phyloP scores from a whole-genome alignment of 2,329 filamentous ascomycete species.

The Sporothrix brasiliensis region DNA sequence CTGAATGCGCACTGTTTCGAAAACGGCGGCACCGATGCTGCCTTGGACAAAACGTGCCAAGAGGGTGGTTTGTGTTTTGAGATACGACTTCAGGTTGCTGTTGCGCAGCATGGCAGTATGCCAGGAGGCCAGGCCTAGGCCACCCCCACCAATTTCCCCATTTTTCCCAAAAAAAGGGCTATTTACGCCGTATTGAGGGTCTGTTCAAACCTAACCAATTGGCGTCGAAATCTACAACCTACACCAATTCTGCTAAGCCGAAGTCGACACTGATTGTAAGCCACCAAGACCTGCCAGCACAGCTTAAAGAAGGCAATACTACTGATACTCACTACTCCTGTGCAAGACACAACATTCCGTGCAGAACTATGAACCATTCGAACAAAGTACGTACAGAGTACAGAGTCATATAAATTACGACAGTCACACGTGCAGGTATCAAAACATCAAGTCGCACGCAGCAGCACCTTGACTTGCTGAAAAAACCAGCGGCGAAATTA shows the following conservation, averaged over 20 bases:
- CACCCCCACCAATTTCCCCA: neutral
- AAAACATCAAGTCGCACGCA: neutral
- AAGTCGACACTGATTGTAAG: neutral
- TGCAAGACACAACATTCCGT: too few species aligned
- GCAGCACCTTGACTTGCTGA: neutral
- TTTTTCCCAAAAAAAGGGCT: neutral
- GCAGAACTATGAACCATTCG: too few species aligned
- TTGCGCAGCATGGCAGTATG: conserved; percentile 16
- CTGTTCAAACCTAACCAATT: neutral
- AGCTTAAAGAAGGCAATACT: neutral
- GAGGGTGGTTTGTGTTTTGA: conserved; percentile 12
- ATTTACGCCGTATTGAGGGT: neutral
- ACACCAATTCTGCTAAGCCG: neutral
- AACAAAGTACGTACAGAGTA: too few species aligned
- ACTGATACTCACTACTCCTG: neutral
- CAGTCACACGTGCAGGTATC: too few species aligned
- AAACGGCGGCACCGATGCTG: neutral
- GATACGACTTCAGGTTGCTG: neutral
- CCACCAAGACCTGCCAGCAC: neutral
- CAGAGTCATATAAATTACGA: too few species aligned
- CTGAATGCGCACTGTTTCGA: neutral
- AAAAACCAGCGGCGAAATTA: conserved; percentile 27
- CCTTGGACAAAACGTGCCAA: neutral
- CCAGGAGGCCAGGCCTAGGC: neutral
- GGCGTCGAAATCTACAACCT: conserved; percentile 5